A percentile compares a stretch with the other conserved stretches of the same genome.
phyloP scores from a whole-genome alignment of 2,329 filamentous ascomycete species.

The Xylariaceae sp. region DNA sequence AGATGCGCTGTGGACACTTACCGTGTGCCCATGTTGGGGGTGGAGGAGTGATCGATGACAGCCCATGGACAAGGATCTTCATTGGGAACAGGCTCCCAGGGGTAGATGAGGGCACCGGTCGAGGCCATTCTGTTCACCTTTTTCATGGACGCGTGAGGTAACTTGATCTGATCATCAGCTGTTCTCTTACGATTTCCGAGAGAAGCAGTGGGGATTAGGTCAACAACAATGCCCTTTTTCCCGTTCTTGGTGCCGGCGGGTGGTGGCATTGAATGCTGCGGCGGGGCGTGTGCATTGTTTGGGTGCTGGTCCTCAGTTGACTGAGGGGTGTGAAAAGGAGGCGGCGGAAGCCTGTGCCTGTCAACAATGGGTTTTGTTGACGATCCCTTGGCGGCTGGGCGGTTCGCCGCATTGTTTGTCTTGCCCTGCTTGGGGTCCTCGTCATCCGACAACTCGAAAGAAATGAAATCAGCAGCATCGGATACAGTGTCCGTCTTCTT shows the following conservation, averaged over 20 bases:
- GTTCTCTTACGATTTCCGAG: conserved; percentile 72
- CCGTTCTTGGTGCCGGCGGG: conserved; percentile 8
- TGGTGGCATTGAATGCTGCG: conserved; percentile 3
- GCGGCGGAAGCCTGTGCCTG: conserved; percentile 13
- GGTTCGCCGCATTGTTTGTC: not conserved
- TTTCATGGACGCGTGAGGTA: conserved; percentile 51
- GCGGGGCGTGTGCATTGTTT: conserved; percentile 2
- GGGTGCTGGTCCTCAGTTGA: not conserved
- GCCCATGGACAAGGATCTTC: conserved; percentile 61
- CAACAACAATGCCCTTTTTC: conserved; percentile 19
- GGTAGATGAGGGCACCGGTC: conserved; percentile 46
- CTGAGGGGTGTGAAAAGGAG: conserved; percentile 7
- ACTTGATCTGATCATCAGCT: conserved; percentile 62
- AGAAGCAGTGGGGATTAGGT: conserved; percentile 39
- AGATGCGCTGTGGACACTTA: conserved; percentile 32
- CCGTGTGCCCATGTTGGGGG: conserved; percentile 53
- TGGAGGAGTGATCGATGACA: conserved; percentile 49
- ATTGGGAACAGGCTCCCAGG: conserved; percentile 46
- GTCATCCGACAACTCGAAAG: conserved; percentile 66
- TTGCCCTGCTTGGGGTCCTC: conserved; percentile 33
- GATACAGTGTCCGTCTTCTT: conserved; percentile 49
- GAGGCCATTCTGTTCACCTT: conserved; percentile 46
- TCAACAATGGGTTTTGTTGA: conserved; percentile 31
- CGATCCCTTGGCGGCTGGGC: conserved; percentile 13
- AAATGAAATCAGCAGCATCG: conserved; percentile 81